Conservation (phyloP, 208 protist genomes). For the Vickermania ingenoplastis region DNA sequence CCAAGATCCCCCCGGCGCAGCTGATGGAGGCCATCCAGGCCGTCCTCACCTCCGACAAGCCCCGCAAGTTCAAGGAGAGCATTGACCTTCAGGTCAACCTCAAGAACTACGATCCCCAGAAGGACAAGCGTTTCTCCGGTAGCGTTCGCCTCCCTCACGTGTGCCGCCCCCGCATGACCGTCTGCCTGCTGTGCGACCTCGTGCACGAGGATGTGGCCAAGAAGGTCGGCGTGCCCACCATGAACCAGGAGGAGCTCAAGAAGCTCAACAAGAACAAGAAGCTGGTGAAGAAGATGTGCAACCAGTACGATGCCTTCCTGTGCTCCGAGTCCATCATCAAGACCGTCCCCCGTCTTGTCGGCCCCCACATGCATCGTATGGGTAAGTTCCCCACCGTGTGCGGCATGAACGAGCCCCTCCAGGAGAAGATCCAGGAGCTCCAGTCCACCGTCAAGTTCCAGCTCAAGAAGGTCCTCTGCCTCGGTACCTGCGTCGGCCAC, state of each 20-base stretch:
- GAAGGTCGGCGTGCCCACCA: slow-evolving; percentile 85
- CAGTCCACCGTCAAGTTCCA: slow-evolving; percentile 98
- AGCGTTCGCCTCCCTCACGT: slow-evolving; percentile 92
- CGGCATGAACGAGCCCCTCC: slow-evolving; percentile 88
- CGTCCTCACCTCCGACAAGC: slow-evolving; percentile 64
- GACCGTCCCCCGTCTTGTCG: slow-evolving; percentile 92
- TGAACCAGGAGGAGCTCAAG: slow-evolving; percentile 97
- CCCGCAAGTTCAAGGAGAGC: slow-evolving; percentile 97
- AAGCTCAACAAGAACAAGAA: slow-evolving; percentile 99
- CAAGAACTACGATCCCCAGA: slow-evolving; percentile 99
- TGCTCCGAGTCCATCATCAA: slow-evolving; percentile 95
- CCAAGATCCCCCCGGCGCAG: slow-evolving; percentile 75
- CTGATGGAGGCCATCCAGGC: slow-evolving; percentile 80
- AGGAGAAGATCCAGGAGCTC: slow-evolving; percentile 92
- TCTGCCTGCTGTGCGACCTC: slow-evolving; percentile 97
- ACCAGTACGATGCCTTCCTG: slow-evolving; percentile 98
- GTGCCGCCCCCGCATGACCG: slow-evolving; percentile 88
- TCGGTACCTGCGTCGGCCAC: slow-evolving; percentile 97
- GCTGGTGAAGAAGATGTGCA: slow-evolving; percentile 98
- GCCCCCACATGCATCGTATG: slow-evolving; percentile 98
- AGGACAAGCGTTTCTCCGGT: slow-evolving; percentile 99
- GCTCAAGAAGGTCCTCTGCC: slow-evolving; percentile 99
- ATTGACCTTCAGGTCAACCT: slow-evolving; percentile 99
- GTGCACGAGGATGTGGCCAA: slow-evolving; percentile 94
- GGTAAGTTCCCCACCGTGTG: slow-evolving; percentile 99